A percentile compares a stretch with the other conserved stretches of the same genome.
phyloP scores from a whole-genome alignment of 371 early-diverging fungal genomes.

The Parasitella parasitica region DNA sequence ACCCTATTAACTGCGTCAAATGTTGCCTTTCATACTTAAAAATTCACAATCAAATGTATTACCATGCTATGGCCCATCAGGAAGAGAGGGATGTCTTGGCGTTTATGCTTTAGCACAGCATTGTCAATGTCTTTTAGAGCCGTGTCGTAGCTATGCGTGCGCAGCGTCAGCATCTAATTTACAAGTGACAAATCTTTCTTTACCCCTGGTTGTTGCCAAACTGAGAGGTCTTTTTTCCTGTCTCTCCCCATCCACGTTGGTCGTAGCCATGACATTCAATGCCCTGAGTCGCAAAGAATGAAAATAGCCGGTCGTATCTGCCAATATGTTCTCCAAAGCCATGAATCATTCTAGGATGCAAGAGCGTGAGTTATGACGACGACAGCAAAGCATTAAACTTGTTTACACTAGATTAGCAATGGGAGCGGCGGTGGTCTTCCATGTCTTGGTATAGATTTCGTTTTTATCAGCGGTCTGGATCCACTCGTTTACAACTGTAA shows the following conservation, averaged over 20 bases:
- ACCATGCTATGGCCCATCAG: conserved; percentile 71
- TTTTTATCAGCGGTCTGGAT: conserved; percentile 32
- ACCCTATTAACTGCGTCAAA: conserved; percentile 36
- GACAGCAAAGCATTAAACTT: background rate
- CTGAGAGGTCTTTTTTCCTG: conserved; percentile 49
- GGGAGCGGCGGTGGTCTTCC: conserved; percentile 35
- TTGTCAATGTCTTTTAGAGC: conserved; percentile 55
- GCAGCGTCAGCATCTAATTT: background rate
- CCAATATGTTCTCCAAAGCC: conserved; percentile 68
- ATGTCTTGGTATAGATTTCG: conserved; percentile 49
- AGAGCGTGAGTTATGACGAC: background rate
- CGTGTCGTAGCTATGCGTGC: conserved; percentile 28
- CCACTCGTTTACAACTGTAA: conserved; percentile 35
- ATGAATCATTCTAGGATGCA: conserved; percentile 55
- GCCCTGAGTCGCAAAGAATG: conserved; percentile 50
- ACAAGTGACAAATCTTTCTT: background rate
- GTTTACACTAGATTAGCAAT: conserved; percentile 39
- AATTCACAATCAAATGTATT: too few species aligned
- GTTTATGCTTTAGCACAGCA: conserved; percentile 43
- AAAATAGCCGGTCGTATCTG: conserved; percentile 60
- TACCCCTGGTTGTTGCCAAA: conserved; percentile 61
- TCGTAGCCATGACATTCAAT: conserved; percentile 62
- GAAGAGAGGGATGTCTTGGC: conserved; percentile 50
- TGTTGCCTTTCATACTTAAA: too few species aligned
- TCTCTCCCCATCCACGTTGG: conserved; percentile 68